These are phyloP conservation scores for Hsuehochloa calcarea DNA, from an alignment of 176 grass and related monocot species.

Conservation along the genomic window DNA sequence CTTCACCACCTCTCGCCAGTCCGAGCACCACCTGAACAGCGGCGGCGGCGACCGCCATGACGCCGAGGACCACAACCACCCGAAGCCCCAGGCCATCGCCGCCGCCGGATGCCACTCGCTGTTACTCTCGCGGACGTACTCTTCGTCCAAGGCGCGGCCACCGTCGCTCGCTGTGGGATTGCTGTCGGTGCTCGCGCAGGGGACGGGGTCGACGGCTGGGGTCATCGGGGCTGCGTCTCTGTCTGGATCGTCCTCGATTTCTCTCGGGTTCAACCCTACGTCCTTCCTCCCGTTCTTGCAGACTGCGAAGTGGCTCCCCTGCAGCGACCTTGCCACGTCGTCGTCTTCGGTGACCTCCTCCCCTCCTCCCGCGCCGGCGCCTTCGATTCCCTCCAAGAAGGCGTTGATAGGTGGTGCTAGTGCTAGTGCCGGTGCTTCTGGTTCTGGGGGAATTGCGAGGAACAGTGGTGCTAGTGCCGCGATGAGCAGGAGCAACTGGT, in stretches of 20 bases:
- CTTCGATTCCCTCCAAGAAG: conserved; percentile 32
- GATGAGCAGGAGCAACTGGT: conserved; percentile 58
- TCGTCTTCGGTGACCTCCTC: conserved; percentile 26
- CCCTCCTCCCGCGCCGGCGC: conserved; percentile 22
- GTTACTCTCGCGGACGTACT: conserved; percentile 33
- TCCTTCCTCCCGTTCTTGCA: conserved; percentile 81
- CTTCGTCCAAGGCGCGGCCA: conserved; percentile 41
- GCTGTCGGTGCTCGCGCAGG: conserved; percentile 56
- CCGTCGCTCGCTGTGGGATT: conserved; percentile 46
- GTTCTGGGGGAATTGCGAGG: conserved; percentile 17
- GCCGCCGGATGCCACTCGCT: conserved; percentile 28
- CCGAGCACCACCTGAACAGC: conserved; percentile 29
- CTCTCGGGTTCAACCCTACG: conserved; percentile 69
- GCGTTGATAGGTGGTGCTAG: conserved; percentile 15
- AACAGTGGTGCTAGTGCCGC: conserved; percentile 11
- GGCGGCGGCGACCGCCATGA: conserved; percentile 1
- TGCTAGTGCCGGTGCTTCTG: background rate
- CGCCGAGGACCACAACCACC: conserved; percentile 36
- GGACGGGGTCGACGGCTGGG: conserved; percentile 25
- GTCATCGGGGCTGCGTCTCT: conserved; percentile 37
- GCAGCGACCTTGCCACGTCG: conserved; percentile 59
- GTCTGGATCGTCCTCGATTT: conserved; percentile 55
- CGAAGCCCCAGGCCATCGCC: conserved; percentile 21
- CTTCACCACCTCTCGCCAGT: conserved; percentile 48
- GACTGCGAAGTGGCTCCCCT: conserved; percentile 82